These are phyloP conservation scores for Lycium barbarum DNA, from an alignment of 257 asterid genomes.

Conservation along the genomic window DNA sequence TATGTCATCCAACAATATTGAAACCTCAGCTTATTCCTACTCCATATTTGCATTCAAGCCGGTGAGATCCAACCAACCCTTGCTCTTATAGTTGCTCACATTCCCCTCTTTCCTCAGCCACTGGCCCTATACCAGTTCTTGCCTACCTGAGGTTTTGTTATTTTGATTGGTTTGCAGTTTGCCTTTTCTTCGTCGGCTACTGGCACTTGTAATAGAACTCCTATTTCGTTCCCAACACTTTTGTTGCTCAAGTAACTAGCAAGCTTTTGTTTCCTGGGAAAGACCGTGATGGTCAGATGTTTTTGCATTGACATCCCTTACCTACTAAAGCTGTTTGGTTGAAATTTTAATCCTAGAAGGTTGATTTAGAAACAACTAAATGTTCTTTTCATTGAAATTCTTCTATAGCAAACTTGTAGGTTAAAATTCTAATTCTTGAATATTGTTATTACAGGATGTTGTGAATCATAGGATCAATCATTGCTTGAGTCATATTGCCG, in stretches of 20 bases:
- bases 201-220: neutral
- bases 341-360: neutral
- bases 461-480: slow-evolving; percentile 80
- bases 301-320: neutral
- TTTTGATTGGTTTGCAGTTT: neutral
- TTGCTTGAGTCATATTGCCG: slow-evolving; percentile 88
- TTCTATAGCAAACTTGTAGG: neutral
- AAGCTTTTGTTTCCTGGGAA: neutral
- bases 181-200: neutral
- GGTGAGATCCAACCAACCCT: neutral
- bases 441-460: slow-evolving; percentile 69
- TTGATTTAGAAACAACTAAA: neutral
- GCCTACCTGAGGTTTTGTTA: neutral
- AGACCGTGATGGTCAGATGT: neutral
- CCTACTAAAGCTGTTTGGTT: neutral
- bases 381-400: neutral
- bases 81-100: neutral
- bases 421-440: neutral
- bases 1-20: neutral
- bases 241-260: neutral
- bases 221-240: neutral
- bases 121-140: neutral
- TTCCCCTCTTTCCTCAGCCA: neutral
- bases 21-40: slow-evolving; percentile 12
- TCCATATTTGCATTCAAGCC: slow-evolving; percentile 3